A percentile compares a stretch with the other conserved stretches of the same genome.
Evolutionary conservation across 164 flowering plant genomes (phyloP).

Genomic region (Annona squamosa): DNA sequence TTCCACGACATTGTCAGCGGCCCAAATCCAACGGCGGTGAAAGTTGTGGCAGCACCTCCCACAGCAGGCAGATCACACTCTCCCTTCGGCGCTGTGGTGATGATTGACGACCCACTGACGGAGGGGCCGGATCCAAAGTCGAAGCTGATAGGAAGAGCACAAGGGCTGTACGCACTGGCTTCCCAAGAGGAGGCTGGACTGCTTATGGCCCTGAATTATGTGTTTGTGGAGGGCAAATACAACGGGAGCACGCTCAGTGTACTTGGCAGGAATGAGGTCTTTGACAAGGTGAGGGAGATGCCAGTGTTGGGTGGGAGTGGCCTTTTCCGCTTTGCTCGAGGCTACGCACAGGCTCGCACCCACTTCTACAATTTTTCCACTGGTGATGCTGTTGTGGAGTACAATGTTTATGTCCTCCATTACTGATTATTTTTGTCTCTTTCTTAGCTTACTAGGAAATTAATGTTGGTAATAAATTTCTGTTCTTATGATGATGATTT

Average conservation of each 20-base stretch:
- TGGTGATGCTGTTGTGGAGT: slow-evolving; percentile 15
- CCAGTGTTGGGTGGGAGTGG: slow-evolving; percentile 15
- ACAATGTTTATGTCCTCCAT: slow-evolving; percentile 11
- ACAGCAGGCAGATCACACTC: slow-evolving; percentile 7
- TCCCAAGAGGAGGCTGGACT: slow-evolving; percentile 12
- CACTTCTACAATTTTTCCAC: neutral
- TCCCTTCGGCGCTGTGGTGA: slow-evolving; percentile 13
- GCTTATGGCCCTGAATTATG: slow-evolving; percentile 25
- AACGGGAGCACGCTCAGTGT: slow-evolving; percentile 17
- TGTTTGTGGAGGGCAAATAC: slow-evolving; percentile 22
- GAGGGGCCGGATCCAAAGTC: slow-evolving; percentile 18
- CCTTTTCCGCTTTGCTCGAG: slow-evolving; percentile 9
- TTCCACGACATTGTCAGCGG: slow-evolving; percentile 22
- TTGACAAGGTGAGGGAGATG: slow-evolving; percentile 12
- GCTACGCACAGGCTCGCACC: slow-evolving; percentile 11
- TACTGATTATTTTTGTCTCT: neutral
- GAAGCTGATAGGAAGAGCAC: slow-evolving; percentile 27
- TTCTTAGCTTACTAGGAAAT: neutral
- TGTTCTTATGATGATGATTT: too few relatives aligned
- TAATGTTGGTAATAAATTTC: too few relatives aligned
- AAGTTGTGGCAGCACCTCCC: slow-evolving; percentile 4
- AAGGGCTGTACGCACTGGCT: slow-evolving; percentile 25
- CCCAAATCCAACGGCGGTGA: slow-evolving; percentile 17
- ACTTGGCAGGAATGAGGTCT: slow-evolving; percentile 11
- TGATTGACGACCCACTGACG: slow-evolving; percentile 33